Percentiles rank a stretch among this genome's conserved stretches.
Conservation (phyloP, 2,329 filamentous ascomycete species). For the Davidsoniella neocaledoniae region DNA sequence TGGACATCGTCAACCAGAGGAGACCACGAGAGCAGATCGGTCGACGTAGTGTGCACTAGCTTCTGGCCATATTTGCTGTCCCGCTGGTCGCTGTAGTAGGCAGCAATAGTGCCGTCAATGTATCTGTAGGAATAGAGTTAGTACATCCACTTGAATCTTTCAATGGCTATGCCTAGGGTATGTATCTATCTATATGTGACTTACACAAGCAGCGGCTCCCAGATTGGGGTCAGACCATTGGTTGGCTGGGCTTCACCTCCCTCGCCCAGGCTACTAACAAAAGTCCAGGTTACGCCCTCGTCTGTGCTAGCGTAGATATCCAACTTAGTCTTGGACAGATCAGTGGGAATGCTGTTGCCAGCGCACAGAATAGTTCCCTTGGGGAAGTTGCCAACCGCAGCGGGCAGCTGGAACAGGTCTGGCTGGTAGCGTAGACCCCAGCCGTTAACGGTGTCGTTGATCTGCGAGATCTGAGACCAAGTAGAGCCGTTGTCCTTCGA, state of each 20-base stretch:
- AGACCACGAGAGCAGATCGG: constrained; percentile 43
- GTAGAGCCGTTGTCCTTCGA: constrained; percentile 37
- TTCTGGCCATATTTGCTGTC: constrained; percentile 51
- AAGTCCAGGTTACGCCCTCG: constrained; percentile 45
- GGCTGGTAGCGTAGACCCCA: constrained; percentile 56
- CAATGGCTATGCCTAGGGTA: too few relatives aligned
- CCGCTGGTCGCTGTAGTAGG: constrained; percentile 58
- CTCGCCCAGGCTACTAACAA: constrained; percentile 46
- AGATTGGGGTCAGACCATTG: constrained; percentile 52
- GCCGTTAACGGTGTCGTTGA: constrained; percentile 45
- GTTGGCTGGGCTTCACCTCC: constrained; percentile 45
- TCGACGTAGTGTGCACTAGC: constrained; percentile 45
- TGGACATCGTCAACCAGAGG: constrained; percentile 45
- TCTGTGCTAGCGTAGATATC: constrained; percentile 52
- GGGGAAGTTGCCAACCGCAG: constrained; percentile 37
- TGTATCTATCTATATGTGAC: constrained; percentile 2
- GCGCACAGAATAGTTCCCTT: constrained; percentile 47
- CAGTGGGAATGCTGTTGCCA: constrained; percentile 40
- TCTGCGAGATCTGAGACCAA: constrained; percentile 46
- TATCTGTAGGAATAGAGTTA: constrained; percentile 20
- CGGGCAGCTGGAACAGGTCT: constrained; percentile 45
- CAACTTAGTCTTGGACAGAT: constrained; percentile 48
- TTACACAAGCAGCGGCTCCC: constrained; percentile 51
- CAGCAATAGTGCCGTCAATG: constrained; percentile 40
- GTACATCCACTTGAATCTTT: background rate